Percentiles rank a stretch among this genome's conserved stretches.
Evolutionary conservation across 2,329 filamentous ascomycete genomes (phyloP).

Genomic region (Sclerotinia nivalis): DNA sequence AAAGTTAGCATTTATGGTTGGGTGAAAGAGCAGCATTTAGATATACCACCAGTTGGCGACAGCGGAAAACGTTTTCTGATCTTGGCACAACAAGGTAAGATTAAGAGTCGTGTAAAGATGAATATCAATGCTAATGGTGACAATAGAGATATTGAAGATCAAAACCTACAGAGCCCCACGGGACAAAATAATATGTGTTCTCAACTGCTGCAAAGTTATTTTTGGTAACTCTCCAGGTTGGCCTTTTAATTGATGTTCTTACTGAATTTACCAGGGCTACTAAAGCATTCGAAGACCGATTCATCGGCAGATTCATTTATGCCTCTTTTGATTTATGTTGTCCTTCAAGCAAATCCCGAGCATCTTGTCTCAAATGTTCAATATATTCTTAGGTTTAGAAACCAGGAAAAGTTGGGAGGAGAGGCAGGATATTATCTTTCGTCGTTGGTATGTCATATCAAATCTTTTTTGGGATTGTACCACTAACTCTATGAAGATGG

Average conservation of each 20-base stretch:
- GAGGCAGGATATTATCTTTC: constrained; percentile 98
- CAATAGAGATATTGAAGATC: constrained; percentile 87
- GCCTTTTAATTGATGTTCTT: constrained; percentile 5
- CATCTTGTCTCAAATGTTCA: constrained; percentile 97
- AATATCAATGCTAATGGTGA: constrained; percentile 32
- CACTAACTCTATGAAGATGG: constrained; percentile 58
- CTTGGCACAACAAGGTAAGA: constrained; percentile 79
- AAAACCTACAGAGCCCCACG: constrained; percentile 94
- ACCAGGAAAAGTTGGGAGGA: constrained; percentile 95
- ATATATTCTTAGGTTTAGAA: constrained; percentile 94
- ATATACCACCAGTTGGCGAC: constrained; percentile 82
- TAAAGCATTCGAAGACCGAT: constrained; percentile 90
- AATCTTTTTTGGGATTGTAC: constrained; percentile 3
- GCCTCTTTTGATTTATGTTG: constrained; percentile 91
- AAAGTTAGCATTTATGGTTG: constrained; percentile 97
- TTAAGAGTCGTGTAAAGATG: not conserved
- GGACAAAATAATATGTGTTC: constrained; percentile 96
- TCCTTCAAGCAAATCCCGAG: constrained; percentile 90
- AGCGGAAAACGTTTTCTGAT: constrained; percentile 85
- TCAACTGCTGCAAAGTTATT: constrained; percentile 99
- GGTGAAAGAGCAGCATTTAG: constrained; percentile 89
- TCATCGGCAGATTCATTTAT: constrained; percentile 97
- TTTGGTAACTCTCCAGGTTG: constrained; percentile 63
- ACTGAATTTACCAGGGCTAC: constrained; percentile 59
- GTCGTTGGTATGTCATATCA: constrained; percentile 65